Evolutionary conservation across 768 basidiomycete species (phyloP).

Genomic region (Hemileccinum impolitum): DNA sequence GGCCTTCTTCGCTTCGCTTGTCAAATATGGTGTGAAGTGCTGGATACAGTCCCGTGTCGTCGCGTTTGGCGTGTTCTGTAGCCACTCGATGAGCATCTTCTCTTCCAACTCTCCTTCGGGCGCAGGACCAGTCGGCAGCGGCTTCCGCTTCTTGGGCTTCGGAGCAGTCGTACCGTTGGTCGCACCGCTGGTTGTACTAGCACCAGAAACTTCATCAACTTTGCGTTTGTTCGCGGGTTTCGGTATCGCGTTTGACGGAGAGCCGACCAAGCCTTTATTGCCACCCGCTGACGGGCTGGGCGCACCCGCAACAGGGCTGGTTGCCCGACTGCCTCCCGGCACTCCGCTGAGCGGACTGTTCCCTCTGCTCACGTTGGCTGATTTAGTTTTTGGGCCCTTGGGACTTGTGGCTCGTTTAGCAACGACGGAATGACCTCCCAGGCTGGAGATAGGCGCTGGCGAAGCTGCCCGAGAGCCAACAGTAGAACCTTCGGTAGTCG

Average conservation of each 20-base stretch:
- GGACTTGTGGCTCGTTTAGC: constrained; percentile 86
- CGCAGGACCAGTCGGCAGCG: constrained; percentile 34
- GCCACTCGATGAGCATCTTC: constrained; percentile 69
- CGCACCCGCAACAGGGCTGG: constrained; percentile 44
- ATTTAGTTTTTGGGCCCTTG: constrained; percentile 59
- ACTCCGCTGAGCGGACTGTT: constrained; percentile 50
- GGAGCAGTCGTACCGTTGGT: constrained; percentile 28
- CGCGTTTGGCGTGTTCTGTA: constrained; percentile 63
- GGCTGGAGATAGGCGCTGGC: constrained; percentile 43
- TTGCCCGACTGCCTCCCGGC: constrained; percentile 47
- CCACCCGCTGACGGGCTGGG: constrained; percentile 30
- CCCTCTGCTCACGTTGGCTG: constrained; percentile 46
- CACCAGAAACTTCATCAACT: constrained; percentile 38
- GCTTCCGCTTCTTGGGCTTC: constrained; percentile 57
- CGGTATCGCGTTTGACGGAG: constrained; percentile 33
- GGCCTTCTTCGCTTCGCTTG: constrained; percentile 63
- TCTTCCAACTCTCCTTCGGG: constrained; percentile 60
- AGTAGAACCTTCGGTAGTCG: constrained; percentile 23
- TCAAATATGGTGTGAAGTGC: constrained; percentile 73
- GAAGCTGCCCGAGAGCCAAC: constrained; percentile 58
- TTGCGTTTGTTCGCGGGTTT: constrained; percentile 59
- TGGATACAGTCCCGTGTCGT: constrained; percentile 79
- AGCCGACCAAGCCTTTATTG: constrained; percentile 23
- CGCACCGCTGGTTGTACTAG: constrained; percentile 6
- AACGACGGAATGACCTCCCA: constrained; percentile 75